These are phyloP conservation scores for Neonectria faginata DNA, from an alignment of 2,329 filamentous ascomycete species.

Conservation along the genomic window DNA sequence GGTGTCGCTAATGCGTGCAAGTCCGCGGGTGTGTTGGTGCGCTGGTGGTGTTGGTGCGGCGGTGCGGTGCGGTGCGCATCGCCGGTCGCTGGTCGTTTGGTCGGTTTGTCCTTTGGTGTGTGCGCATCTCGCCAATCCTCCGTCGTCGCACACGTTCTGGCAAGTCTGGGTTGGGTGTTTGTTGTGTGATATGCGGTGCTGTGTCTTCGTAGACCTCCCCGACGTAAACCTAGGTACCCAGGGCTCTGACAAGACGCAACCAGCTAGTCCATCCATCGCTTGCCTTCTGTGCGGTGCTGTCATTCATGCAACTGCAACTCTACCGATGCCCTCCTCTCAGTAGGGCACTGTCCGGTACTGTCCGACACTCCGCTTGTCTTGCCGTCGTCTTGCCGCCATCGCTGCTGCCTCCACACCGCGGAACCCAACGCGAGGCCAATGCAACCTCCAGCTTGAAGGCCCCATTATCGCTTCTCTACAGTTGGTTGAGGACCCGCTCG, in stretches of 20 bases:
- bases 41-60: background rate
- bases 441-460: background rate
- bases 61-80: background rate
- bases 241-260: conserved; percentile 26
- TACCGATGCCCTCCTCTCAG: conserved; percentile 4
- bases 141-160: background rate
- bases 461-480: background rate
- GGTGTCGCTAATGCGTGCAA: conserved; percentile 8
- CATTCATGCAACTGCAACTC: conserved; percentile 24
- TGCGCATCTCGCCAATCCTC: background rate
- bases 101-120: background rate
- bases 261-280: conserved; percentile 18
- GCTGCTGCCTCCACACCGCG: conserved; percentile 2
- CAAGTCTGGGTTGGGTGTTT: conserved; percentile 8
- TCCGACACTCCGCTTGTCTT: too few species aligned
- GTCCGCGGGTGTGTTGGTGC: conserved; percentile 12
- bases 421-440: background rate
- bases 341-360: background rate
- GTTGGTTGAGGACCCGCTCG: background rate
- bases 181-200: background rate
- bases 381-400: background rate
- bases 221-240: background rate
- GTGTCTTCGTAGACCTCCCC: conserved; percentile 5
- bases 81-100: background rate
- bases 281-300: conserved; percentile 21